These are phyloP conservation scores for Solidago caesia DNA, from an alignment of 129 eudicot genomes.

Conservation along the genomic window DNA sequence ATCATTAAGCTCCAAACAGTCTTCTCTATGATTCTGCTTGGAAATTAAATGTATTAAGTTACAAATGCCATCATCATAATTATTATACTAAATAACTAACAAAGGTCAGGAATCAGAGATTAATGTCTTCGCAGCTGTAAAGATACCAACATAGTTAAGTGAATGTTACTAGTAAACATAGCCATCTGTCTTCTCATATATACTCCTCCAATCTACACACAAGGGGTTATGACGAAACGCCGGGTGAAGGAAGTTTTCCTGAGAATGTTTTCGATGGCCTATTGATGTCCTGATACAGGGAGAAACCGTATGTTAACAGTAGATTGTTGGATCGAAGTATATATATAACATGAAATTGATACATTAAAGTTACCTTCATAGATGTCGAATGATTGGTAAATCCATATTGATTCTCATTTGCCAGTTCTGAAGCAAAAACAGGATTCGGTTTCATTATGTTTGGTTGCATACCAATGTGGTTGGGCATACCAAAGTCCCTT, in stretches of 20 bases:
- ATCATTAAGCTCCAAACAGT: slow-evolving; percentile 21
- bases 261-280: slow-evolving; percentile 45
- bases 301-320: slow-evolving; percentile 6
- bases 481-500: slow-evolving; percentile 38
- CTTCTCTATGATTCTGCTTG: slow-evolving; percentile 27
- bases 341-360: background rate
- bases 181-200: slow-evolving; percentile 23
- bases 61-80: slow-evolving; percentile 24
- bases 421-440: slow-evolving; percentile 40
- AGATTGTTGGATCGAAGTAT: background rate
- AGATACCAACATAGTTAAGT: background rate
- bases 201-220: slow-evolving; percentile 26
- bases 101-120: slow-evolving; percentile 10
- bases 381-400: slow-evolving; percentile 42
- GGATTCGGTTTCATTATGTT: slow-evolving; percentile 45
- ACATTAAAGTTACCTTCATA: slow-evolving; percentile 43
- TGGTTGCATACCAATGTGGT: slow-evolving; percentile 38
- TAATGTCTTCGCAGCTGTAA: background rate
- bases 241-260: slow-evolving; percentile 55
- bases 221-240: slow-evolving; percentile 52
- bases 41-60: slow-evolving; percentile 21
- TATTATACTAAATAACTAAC: slow-evolving; percentile 25
- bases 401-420: slow-evolving; percentile 44
- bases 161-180: background rate
- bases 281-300: slow-evolving; percentile 47